Base-by-base conservation (phyloP, 805 yeast species). In the Wickerhamomyces xylosicus region DNA sequence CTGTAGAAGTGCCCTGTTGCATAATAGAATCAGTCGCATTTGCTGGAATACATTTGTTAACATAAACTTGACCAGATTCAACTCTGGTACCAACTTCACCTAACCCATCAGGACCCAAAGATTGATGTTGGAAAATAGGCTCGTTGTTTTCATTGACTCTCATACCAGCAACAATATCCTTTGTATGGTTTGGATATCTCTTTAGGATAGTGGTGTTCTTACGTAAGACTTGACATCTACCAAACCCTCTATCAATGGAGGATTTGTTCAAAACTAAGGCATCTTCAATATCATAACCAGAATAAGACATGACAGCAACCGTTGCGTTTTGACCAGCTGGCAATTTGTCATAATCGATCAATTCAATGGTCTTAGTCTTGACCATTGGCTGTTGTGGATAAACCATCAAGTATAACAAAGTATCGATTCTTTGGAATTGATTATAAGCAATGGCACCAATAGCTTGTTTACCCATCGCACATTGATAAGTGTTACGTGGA, bases 381-480 rank as follows among this genome's bases (percentile, higher is more conserved):
- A 92, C 98, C 97, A 92, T 85, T 0, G 98, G 98, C 59, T 92
- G 97, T 63, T 92, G 97, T 4, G 98, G 98, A 57, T 92, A 92
- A n/a, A 87, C 95, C 95, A 92, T 85, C 47, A 92, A 69, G 56
- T 92, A 92, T 47, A 92, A 67, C 54, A 92, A 64, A 1, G 98
- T 92, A 56, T 92, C 98, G 48, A 92, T 90, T 61, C 98, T 79
- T 57, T 86, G 75, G 65, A 92, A 85, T 63, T 92, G 98, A 61
- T 92, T 92, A 59, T 92, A 92, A 10, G 95, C 96, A 62, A 92
- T 92, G 2, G 97, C 97, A 50, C 98, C 98, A 61, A 92, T 90
- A n/a, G 98, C 98, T 66, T 92, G 98, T 64, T 86, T 86, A 77
- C 95, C 95, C 95, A 85, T 85, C 57, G 95, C 95, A 71, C 94